Percentiles rank a stretch among this genome's conserved stretches.
Conservation (phyloP, 1,284 basidiomycete genomes). For the Trametes hirsuta region DNA sequence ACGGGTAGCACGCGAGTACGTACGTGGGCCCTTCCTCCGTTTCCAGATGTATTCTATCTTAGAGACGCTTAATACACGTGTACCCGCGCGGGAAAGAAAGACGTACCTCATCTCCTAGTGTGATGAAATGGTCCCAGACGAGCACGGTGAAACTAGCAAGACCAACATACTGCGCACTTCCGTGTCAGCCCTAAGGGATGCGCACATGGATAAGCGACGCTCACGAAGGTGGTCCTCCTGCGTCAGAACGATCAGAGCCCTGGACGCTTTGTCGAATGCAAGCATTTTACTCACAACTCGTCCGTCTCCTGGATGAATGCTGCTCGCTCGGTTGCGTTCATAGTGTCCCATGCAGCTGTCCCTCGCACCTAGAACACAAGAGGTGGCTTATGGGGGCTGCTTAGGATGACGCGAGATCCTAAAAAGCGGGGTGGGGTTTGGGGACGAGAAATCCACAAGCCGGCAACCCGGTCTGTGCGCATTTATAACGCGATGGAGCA, state of each 20-base stretch:
- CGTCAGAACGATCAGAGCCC: neutral
- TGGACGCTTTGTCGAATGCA: neutral
- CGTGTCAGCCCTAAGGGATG: neutral
- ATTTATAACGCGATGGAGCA: conserved; percentile 6
- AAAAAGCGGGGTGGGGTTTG: neutral
- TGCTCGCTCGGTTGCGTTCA: conserved; percentile 3
- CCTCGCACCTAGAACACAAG: neutral
- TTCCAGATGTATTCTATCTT: conserved; percentile 56
- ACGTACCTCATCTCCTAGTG: conserved; percentile 49
- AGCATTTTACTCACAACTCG: neutral
- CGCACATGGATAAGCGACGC: neutral
- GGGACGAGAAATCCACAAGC: no score
- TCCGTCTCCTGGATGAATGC: conserved; percentile 1
- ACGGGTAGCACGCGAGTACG: conserved; percentile 13
- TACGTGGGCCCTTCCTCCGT: conserved; percentile 48
- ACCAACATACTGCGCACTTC: conserved; percentile 45
- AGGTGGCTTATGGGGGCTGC: neutral
- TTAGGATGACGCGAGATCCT: neutral
- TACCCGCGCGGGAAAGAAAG: neutral
- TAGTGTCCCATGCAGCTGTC: conserved; percentile 7
- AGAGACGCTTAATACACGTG: neutral
- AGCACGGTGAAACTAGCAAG: conserved; percentile 50
- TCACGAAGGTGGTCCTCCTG: conserved; percentile 20
- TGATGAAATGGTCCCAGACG: conserved; percentile 53
- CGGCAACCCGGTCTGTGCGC: neutral